phyloP scores from a whole-genome alignment of 768 basidiomycete species.

The Pulveroboletus ravenelii region DNA sequence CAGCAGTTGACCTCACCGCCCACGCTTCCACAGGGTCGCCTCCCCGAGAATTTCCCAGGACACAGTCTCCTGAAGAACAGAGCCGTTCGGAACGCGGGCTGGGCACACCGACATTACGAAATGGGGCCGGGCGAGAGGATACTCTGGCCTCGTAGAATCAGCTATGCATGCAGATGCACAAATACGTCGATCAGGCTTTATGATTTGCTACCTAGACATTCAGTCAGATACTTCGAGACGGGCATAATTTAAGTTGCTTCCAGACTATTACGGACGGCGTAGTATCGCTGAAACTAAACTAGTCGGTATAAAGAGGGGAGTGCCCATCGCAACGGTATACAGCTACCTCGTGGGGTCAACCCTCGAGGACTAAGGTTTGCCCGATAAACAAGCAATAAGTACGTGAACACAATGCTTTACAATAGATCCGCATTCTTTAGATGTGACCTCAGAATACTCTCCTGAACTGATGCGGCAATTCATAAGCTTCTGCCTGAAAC shows the following conservation, averaged over 20 bases:
- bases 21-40: conserved; percentile 4
- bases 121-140: conserved; percentile 34
- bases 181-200: background rate
- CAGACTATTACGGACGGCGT: background rate
- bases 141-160: conserved; percentile 4
- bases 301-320: background rate
- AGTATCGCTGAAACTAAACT: background rate
- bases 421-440: conserved; percentile 66
- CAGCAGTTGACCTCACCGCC: conserved; percentile 43
- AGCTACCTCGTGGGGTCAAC: background rate
- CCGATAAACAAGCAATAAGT: background rate
- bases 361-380: background rate
- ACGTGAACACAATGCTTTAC: conserved; percentile 29
- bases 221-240: background rate
- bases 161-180: background rate
- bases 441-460: conserved; percentile 68
- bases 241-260: background rate
- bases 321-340: background rate
- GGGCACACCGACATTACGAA: conserved; percentile 57
- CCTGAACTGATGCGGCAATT: conserved; percentile 47
- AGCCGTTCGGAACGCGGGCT: conserved; percentile 61
- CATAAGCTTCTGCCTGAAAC: conserved; percentile 3
- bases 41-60: conserved; percentile 18
- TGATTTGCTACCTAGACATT: conserved; percentile 4
- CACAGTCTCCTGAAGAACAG: conserved; percentile 37